These are phyloP conservation scores for Naegleria fowleri DNA, from an alignment of 208 protist species.

Conservation along the genomic window DNA sequence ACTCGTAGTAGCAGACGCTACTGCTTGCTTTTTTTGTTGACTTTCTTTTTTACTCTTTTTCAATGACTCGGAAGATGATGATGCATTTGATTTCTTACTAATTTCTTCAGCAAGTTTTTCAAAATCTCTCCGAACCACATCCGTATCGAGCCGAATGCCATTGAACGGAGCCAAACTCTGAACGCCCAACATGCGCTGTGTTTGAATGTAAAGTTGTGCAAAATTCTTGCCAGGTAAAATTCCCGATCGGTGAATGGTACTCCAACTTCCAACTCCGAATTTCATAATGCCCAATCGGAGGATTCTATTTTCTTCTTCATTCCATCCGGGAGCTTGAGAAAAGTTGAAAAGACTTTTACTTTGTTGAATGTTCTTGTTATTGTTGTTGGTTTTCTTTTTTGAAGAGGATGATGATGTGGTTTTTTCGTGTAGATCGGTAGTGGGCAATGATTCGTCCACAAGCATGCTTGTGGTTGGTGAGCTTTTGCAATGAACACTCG, in stretches of 20 bases:
- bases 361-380: not conserved
- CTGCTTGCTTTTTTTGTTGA: too few relatives aligned
- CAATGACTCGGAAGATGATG: too few relatives aligned
- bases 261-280: conserved; percentile 42
- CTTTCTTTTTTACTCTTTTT: not conserved
- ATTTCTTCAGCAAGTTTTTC: conserved; percentile 21
- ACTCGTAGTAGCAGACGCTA: too few relatives aligned
- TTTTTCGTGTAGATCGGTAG: not conserved
- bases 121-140: not conserved
- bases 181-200: conserved; percentile 42
- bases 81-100: not conserved
- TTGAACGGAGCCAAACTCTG: conserved; percentile 31
- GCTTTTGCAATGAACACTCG: too few relatives aligned
- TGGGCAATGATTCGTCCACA: too few relatives aligned
- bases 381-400: not conserved
- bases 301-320: conserved; percentile 35
- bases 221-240: conserved; percentile 34
- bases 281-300: conserved; percentile 41
- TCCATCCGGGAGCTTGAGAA: conserved; percentile 35
- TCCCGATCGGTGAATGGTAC: not conserved
- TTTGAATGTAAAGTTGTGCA: conserved; percentile 40
- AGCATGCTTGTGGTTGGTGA: too few relatives aligned
- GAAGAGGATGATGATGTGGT: not conserved
- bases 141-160: not conserved
- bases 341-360: conserved; percentile 14